Evolutionary conservation across 805 yeast genomes (phyloP), one percentile per base, ranked within the genome.

Genomic region (Lachancea sp.): DNA sequence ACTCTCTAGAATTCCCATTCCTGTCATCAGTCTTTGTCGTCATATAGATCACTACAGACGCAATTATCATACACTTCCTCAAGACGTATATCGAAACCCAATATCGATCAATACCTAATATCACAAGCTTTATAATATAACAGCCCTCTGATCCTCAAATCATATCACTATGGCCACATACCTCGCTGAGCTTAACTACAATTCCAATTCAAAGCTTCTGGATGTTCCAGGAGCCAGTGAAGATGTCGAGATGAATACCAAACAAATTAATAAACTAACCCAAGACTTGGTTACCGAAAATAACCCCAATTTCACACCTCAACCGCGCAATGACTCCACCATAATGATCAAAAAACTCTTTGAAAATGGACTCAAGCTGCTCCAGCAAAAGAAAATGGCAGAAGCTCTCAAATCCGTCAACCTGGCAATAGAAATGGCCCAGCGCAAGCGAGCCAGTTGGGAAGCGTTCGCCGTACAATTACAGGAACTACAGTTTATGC

Each of bases 381-480:
- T 78, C 5, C 72, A 83, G 63, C 74, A 76, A 50, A 70, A 69
- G 20, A 75, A 78, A 52, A 70, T 70, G 45, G 64, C 63, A 3
- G 88, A 80, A 9, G 80, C 87, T 1, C 71, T 73, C 29, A 79
- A 78, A 52, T 81, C 78, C 50, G 74, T 80, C 49, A 57, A 75
- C 6, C 64, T 81, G 30, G 90, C 85, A 3, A 67, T 83, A 25
- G 86, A 81, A 40, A 73, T 81, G 72, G 75, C 82, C 12, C 59
- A 69, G 34, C 52, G 55, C 36, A 78, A 81, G 50, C 71, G 92
- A 60, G 74, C 80, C 30, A 79, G 80, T 55, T 82, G 80, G 65
- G 92, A 83, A 55, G 68, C 82, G 4, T 83, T 83, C 58, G 87
- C 77, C 46, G 71, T 81, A 12, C 81, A 84, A 20, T 58, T 83